A percentile compares a stretch with the other conserved stretches of the same genome.
Evolutionary conservation across 2,329 filamentous ascomycete genomes (phyloP).

Genomic region (Aspergillus sp.): DNA sequence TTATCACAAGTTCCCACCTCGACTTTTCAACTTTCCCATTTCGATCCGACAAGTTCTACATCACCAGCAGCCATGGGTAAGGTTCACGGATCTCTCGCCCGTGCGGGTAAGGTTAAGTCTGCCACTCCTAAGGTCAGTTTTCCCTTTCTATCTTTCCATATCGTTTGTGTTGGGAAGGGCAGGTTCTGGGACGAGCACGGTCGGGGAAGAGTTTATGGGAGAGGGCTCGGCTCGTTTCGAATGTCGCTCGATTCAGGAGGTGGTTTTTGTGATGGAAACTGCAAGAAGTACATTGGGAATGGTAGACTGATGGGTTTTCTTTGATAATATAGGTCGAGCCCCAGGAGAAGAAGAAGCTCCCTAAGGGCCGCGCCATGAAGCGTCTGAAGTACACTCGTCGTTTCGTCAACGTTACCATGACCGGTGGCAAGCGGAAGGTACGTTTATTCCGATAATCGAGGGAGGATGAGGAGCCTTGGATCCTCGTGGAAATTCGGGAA

Average conservation of each 20-base stretch:
- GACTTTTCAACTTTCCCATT: slow-evolving; percentile 19
- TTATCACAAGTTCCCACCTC: slow-evolving; percentile 6
- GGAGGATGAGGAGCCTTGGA: not conserved
- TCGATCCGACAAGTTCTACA: slow-evolving; percentile 25
- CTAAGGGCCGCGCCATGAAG: slow-evolving; percentile 98
- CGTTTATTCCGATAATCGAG: slow-evolving; percentile 16
- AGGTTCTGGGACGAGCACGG: not conserved
- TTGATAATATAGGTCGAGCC: slow-evolving; percentile 19
- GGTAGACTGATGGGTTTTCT: slow-evolving; percentile 10
- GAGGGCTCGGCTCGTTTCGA: not conserved
- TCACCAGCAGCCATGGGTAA: slow-evolving; percentile 75
- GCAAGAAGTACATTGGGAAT: not conserved
- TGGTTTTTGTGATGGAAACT: not conserved
- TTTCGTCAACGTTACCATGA: slow-evolving; percentile 97
- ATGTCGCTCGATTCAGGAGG: not conserved
- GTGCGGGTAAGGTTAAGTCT: slow-evolving; percentile 27
- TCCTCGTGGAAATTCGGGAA: not conserved
- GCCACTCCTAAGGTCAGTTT: slow-evolving; percentile 22
- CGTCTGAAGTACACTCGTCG: slow-evolving; percentile 92
- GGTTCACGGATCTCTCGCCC: slow-evolving; percentile 73
- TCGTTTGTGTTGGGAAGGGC: not conserved
- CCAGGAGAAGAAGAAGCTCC: slow-evolving; percentile 87
- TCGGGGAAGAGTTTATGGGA: not conserved
- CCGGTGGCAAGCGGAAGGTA: slow-evolving; percentile 98
- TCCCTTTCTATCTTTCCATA: not conserved